Base-by-base conservation (phyloP, 1,284 basidiomycete genomes). In the Sanghuangporus sanghuang region DNA sequence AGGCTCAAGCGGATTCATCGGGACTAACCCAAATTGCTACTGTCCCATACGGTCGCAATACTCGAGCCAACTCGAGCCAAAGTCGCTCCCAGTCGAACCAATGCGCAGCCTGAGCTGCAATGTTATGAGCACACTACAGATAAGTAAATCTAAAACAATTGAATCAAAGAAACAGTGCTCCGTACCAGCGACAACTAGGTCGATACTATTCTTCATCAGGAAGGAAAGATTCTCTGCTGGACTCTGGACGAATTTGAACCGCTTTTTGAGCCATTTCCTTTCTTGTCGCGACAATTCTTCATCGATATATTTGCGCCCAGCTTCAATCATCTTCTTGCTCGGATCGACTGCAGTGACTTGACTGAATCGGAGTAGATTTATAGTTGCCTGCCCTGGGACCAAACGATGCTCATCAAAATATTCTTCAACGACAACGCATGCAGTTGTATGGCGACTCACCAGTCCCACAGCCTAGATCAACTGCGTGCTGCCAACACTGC, bases 401-500 rank as follows among this genome's bases (percentile, higher is more conserved):
- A 14, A 53, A 11, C 8, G 7, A 53, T 12, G 11, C 32, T 23
- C 23, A 16, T 36, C 38, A 4, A 54, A 54, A 23, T 32, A 52
- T 11, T 6, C 53, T 36, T n/a, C 53, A 32, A 38, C 8, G 14
- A 12, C 12, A 54, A 36, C 8, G 27, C n/a, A 27, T 54, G n/a
- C 44, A 32, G 27, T 32, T 46, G 7, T 7, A n/a, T n/a, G 16
- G 11, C 16, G 27, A 70, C 76, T 61, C 69, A 86, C 91, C 92
- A 6, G 92, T 92, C 38, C 93, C 93, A 74, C 92, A 95, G 1
- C 93, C 93, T 0, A 95, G 73, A 70, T 95, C 92, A 0, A 93
- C 77, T 0, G 87, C 89, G 21, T 74, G 76, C 18, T 82, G 78
- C 81, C 83, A 88, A 60, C 74, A 70, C 8, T 81, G 18, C 27